Evolutionary conservation across 192 early-diverging fungal species (phyloP).

Genomic region (Chytriomyces sp.): DNA sequence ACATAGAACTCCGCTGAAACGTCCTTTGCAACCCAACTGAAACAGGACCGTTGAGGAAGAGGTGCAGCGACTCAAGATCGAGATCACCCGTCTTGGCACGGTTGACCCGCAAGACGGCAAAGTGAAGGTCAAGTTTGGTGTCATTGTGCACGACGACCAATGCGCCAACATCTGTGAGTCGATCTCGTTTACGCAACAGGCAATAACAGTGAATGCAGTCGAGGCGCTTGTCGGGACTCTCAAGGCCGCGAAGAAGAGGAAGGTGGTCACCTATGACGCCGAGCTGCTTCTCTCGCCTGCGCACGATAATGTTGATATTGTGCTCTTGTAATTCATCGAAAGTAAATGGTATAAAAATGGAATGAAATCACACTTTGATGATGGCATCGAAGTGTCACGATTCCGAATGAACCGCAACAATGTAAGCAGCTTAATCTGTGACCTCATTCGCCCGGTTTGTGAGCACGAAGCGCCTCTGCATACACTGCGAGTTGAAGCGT

Average conservation of each 20-base stretch:
- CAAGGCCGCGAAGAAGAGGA: conserved; percentile 58
- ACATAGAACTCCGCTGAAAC: too few species aligned
- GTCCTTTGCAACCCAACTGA: too few species aligned
- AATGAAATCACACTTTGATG: too few species aligned
- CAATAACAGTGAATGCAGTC: too few species aligned
- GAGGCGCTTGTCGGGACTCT: conserved; percentile 57
- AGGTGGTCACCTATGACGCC: conserved; percentile 41
- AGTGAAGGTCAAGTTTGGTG: conserved; percentile 40
- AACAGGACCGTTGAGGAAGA: conserved; percentile 45
- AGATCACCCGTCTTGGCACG: conserved; percentile 47
- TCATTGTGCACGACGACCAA: conserved; percentile 52
- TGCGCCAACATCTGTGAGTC: conserved; percentile 51
- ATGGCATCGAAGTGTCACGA: too few species aligned
- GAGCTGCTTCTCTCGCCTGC: conserved; percentile 12
- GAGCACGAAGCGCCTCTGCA: too few species aligned
- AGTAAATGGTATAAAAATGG: not conserved
- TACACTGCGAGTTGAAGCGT: too few species aligned
- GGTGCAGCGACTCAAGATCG: conserved; percentile 38
- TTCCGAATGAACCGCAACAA: too few species aligned
- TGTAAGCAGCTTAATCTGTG: too few species aligned
- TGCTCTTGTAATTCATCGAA: conserved; percentile 10
- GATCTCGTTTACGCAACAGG: not conserved
- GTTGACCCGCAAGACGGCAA: conserved; percentile 30
- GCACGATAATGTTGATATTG: conserved; percentile 25
- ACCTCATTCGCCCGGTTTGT: too few species aligned